Conservation (phyloP, 1,284 basidiomycete genomes). For the Phellinidium pouzarii region DNA sequence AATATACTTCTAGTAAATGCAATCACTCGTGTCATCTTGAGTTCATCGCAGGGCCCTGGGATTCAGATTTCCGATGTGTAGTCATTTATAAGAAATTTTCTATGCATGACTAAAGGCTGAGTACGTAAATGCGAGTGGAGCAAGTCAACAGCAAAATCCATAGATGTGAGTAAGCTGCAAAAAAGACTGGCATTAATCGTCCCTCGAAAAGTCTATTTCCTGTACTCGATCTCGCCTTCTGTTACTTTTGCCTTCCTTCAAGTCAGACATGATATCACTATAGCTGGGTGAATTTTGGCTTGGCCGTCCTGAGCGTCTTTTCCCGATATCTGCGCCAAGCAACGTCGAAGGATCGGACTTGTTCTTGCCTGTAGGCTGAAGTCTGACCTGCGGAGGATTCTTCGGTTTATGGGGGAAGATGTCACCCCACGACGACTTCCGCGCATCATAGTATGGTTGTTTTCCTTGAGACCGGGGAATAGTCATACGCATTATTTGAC, state of each 20-base stretch:
- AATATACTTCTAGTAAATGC: conserved; percentile 44
- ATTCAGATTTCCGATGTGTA: conserved; percentile 61
- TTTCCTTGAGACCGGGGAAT: conserved; percentile 91
- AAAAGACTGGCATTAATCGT: too few relatives aligned
- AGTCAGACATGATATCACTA: conserved; percentile 7
- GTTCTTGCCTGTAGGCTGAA: conserved; percentile 34
- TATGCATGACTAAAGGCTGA: background rate
- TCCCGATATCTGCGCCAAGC: conserved; percentile 53
- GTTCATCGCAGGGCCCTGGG: conserved; percentile 81
- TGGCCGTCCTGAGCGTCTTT: conserved; percentile 26
- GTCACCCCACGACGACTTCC: conserved; percentile 92
- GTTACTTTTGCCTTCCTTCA: conserved; percentile 14
- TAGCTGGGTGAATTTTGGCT: conserved; percentile 14
- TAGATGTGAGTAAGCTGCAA: too few relatives aligned
- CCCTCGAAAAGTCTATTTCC: background rate
- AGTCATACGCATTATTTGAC: conserved; percentile 85
- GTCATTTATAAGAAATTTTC: background rate
- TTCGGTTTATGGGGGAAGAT: conserved; percentile 86
- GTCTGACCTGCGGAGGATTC: conserved; percentile 60
- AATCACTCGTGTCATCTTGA: conserved; percentile 73
- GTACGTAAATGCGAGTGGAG: background rate
- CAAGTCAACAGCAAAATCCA: background rate
- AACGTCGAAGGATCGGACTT: conserved; percentile 23
- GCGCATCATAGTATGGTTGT: conserved; percentile 91
- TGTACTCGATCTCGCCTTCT: background rate